Conservation (phyloP, 2,329 filamentous ascomycete species). For the Sarocladium strictum region DNA sequence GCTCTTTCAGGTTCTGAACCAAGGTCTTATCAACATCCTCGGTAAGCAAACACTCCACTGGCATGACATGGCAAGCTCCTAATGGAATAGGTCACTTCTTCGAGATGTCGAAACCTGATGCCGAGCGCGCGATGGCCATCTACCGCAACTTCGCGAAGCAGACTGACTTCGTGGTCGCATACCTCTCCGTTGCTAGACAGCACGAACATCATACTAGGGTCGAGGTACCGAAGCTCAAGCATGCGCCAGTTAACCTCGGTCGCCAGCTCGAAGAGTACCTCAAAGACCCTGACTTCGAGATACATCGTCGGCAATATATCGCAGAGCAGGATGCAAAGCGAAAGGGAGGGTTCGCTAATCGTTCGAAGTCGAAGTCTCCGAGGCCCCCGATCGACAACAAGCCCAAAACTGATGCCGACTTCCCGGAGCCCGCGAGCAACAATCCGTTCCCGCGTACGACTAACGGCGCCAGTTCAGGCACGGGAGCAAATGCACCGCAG, state of each 20-base stretch:
- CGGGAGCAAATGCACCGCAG: constrained; percentile 30
- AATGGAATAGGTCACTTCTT: constrained; percentile 77
- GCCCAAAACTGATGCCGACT: constrained; percentile 30
- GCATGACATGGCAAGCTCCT: constrained; percentile 12
- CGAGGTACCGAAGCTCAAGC: constrained; percentile 94
- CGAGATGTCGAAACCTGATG: constrained; percentile 93
- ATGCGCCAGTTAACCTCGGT: constrained; percentile 87
- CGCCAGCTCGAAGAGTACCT: constrained; percentile 91
- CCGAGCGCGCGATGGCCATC: constrained; percentile 83
- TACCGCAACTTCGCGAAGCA: constrained; percentile 90
- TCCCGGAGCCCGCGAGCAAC: constrained; percentile 33
- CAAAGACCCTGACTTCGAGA: constrained; percentile 89
- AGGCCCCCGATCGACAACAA: neutral
- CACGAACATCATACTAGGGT: constrained; percentile 89
- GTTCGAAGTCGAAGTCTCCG: constrained; percentile 21
- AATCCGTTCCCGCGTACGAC: constrained; percentile 37
- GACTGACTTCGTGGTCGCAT: constrained; percentile 89
- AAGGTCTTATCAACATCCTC: constrained; percentile 93
- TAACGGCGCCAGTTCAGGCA: constrained; percentile 22
- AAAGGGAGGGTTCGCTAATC: constrained; percentile 32
- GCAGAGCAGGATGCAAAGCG: constrained; percentile 74
- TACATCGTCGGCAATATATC: constrained; percentile 86
- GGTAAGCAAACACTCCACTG: constrained; percentile 47
- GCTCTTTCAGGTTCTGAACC: constrained; percentile 91
- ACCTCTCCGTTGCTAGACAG: constrained; percentile 77